These are phyloP conservation scores for Endotrypanum monterogeii DNA, from an alignment of 208 protist species.

Conservation along the genomic window DNA sequence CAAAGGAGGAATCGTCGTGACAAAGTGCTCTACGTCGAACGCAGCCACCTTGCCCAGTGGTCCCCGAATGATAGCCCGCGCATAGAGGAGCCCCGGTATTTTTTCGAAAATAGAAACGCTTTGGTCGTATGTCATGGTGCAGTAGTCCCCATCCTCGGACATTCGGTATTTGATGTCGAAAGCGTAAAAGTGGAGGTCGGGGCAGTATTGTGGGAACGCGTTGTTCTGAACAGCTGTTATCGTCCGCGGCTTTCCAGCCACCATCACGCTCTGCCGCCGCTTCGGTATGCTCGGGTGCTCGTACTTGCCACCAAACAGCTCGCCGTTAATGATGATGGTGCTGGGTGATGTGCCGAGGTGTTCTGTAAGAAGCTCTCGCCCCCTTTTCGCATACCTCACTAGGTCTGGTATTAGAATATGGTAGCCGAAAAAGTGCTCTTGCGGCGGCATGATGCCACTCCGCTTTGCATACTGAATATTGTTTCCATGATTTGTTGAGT, in stretches of 20 bases:
- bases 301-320: constrained; percentile 90
- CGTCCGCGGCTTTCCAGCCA: constrained; percentile 44
- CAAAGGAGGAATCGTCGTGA: constrained; percentile 76
- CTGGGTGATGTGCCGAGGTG: constrained; percentile 31
- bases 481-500: constrained; percentile 64
- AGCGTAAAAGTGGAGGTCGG: constrained; percentile 86
- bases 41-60: constrained; percentile 75
- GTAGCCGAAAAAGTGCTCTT: constrained; percentile 90
- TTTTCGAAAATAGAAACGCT: constrained; percentile 65
- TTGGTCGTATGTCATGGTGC: constrained; percentile 74
- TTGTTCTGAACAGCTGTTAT: constrained; percentile 77
- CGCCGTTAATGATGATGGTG: constrained; percentile 79
- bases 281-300: constrained; percentile 72
- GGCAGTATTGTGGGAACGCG: constrained; percentile 88
- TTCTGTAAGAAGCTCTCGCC: constrained; percentile 48
- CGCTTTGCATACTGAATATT: constrained; percentile 74
- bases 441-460: constrained; percentile 77
- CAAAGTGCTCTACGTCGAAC: constrained; percentile 85
- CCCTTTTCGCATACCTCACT: constrained; percentile 32
- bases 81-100: constrained; percentile 78
- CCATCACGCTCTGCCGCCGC: constrained; percentile 52
- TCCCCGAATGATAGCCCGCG: constrained; percentile 70
- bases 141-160: constrained; percentile 31
- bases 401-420: constrained; percentile 78
- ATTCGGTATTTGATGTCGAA: constrained; percentile 84